These are phyloP conservation scores for Eimeria tenella DNA, from an alignment of 169 alveolate genomes.

Conservation along the genomic window DNA sequence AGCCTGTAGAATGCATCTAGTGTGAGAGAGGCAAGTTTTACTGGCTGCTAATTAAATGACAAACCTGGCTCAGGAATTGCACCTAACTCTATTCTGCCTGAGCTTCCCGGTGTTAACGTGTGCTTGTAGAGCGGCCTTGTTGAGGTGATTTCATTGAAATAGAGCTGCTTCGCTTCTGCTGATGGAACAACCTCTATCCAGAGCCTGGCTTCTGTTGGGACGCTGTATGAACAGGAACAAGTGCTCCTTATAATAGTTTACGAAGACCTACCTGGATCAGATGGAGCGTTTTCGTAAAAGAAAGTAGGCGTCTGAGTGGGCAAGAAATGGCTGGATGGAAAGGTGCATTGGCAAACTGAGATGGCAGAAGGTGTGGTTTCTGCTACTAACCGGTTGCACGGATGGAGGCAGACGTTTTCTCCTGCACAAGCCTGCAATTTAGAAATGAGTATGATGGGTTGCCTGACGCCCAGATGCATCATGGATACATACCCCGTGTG, in stretches of 20 bases:
- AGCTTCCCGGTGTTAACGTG: neutral
- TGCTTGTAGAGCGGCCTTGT: slow-evolving; percentile 31
- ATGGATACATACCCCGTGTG: neutral
- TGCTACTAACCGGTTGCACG: slow-evolving; percentile 52
- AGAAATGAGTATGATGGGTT: neutral
- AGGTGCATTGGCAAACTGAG: neutral
- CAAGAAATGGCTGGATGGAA: slow-evolving; percentile 12
- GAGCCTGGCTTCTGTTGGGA: slow-evolving; percentile 19
- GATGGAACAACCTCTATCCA: slow-evolving; percentile 70
- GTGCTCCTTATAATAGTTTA: neutral
- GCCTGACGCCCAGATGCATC: neutral
- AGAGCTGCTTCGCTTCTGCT: slow-evolving; percentile 11
- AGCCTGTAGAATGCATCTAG: slow-evolving; percentile 1
- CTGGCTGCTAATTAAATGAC: neutral
- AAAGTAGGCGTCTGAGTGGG: slow-evolving; percentile 63
- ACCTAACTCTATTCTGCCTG: slow-evolving; percentile 38
- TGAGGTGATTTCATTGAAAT: slow-evolving; percentile 13
- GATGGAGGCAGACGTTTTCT: slow-evolving; percentile 57
- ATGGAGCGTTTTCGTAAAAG: slow-evolving; percentile 54
- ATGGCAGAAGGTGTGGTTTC: neutral
- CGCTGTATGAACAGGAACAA: neutral
- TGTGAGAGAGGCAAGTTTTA: neutral
- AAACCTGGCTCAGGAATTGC: slow-evolving; percentile 56
- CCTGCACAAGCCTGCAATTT: slow-evolving; percentile 59
- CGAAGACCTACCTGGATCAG: slow-evolving; percentile 15